Evolutionary conservation across 257 asterid species (phyloP), one percentile per base, ranked within the genome.

Genomic region (Penstemon davidsonii): DNA sequence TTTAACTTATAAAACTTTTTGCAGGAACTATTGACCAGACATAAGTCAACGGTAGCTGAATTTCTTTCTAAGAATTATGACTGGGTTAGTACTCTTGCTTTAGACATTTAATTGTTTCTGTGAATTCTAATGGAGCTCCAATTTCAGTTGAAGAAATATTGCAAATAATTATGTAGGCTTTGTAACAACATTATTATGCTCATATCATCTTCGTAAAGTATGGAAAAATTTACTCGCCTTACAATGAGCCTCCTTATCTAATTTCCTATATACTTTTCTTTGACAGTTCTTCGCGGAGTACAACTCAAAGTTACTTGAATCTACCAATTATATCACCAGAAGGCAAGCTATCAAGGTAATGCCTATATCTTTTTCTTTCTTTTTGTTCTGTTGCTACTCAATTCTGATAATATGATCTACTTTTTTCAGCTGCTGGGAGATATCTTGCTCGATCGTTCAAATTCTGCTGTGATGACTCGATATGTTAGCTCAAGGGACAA

Each of bases 11-110:
- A 33, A 7, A 59, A 76, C 68, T 64, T 81, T 55, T 70, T 78
- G 73, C 91, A 92, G 98, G 98, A 92, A 84, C 84, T 92, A 73
- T 71, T 92, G 86, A 92, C 98, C 9, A 83, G 98, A 85, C 98
- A 92, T 72, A 92, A 92, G 82, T 89, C 97, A 51, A 92, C 98
- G 2, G 98, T 92, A 55, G 95, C 98, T 57, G 95, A 86, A 52
- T 92, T 89, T 70, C 97, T 92, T 78, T 81, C 95, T 10, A 88
- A 86, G 55, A 92, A 92, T 69, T 92, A 92, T 80, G 98, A 88
- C 58, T 92, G 98, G 98, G 97, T 90, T 79, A 77, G 84, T 68
- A 11, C 47, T 69, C 71, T 57, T 66, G 43, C 70, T 59, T 60
- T 54, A 36, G 11, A 60, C 8, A 33, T 64, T 51, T 13, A 10